A percentile compares a stretch with the other conserved stretches of the same genome.
phyloP scores from a whole-genome alignment of 352 stramenopile species.

The Pythium aquatile region DNA sequence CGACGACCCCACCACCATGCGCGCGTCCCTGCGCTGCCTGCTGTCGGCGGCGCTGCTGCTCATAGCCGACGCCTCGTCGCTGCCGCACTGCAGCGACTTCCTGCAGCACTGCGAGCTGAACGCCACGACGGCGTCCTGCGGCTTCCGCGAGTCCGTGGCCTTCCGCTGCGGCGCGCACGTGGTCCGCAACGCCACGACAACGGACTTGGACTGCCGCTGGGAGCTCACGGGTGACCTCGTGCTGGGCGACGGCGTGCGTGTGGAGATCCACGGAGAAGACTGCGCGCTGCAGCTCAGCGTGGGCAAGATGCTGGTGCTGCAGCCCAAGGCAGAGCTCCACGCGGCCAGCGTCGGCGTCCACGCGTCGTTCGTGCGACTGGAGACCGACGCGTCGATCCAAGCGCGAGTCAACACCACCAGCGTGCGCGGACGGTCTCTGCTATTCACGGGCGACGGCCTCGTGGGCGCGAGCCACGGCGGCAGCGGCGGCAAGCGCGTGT shows the following conservation, averaged over 20 bases:
- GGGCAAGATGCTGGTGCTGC: slow-evolving; percentile 54
- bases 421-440: slow-evolving; percentile 29
- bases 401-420: slow-evolving; percentile 28
- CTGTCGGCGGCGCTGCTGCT: background rate
- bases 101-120: slow-evolving; percentile 44
- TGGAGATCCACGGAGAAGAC: slow-evolving; percentile 49
- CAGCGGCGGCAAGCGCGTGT: slow-evolving; percentile 44
- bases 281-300: slow-evolving; percentile 53
- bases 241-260: slow-evolving; percentile 34
- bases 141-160: slow-evolving; percentile 39
- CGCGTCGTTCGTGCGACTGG: slow-evolving; percentile 63
- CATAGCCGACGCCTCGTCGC: background rate
- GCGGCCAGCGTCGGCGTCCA: slow-evolving; percentile 52
- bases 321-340: slow-evolving; percentile 30
- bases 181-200: background rate
- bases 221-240: slow-evolving; percentile 56
- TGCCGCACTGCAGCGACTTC: slow-evolving; percentile 48
- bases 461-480: slow-evolving; percentile 59
- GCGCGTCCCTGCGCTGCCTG: background rate
- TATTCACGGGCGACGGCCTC: slow-evolving; percentile 32
- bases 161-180: slow-evolving; percentile 33
- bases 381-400: slow-evolving; percentile 33
- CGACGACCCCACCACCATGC: background rate
- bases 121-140: slow-evolving; percentile 48
- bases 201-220: slow-evolving; percentile 41